Evolutionary conservation across 2,329 filamentous ascomycete species (phyloP), one percentile per base, ranked within the genome.

Genomic region (Diaporthe sp.): DNA sequence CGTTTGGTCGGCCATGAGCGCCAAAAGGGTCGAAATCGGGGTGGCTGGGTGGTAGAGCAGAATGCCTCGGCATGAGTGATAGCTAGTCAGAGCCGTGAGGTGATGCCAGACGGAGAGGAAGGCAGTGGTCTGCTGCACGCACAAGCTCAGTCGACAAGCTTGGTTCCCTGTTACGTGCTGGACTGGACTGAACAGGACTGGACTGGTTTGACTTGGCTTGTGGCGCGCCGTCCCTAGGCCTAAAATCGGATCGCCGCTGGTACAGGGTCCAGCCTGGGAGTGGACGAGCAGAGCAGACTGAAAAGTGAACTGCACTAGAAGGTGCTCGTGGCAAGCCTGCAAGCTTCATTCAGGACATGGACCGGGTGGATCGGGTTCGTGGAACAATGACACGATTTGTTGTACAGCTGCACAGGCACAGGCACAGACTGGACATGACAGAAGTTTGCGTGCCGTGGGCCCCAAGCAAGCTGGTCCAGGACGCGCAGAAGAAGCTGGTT

Each of bases 211-310:
- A 71, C 64, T 38, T 60, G 64, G 74, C 28, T 28, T 47, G 71
- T 75, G 66, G 66, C 71, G 74, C 45, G 30, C 66, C 71, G 74
- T 73, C 54, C 74, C 47, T 60, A 33, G 47, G 47, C 33, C 33
- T 58, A 55, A 72, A 50, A 52, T 64, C 72, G 28, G 72, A 64
- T 74, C 38, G 72, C 15, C 72, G 72, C 15, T 28, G 50, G 40
- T 50, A 61, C 72, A 74, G 55, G 72, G 72, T 54, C 25, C 47
- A 47, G 57, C 72, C 66, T 70, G 66, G 58, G 40, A 64, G 12
- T 28, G n/a, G 45, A 7, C 2, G 45, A 40, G 40, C 68, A 38
- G 45, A 45, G 58, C 35, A 42, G 57, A 40, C 38, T 25, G 28
- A n/a, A 64, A 12, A 40, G n/a, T 25, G 28, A n/a, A 64, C 15